Base-by-base conservation (phyloP, 1,284 basidiomycete genomes). In the Moesziomyces aphidis region DNA sequence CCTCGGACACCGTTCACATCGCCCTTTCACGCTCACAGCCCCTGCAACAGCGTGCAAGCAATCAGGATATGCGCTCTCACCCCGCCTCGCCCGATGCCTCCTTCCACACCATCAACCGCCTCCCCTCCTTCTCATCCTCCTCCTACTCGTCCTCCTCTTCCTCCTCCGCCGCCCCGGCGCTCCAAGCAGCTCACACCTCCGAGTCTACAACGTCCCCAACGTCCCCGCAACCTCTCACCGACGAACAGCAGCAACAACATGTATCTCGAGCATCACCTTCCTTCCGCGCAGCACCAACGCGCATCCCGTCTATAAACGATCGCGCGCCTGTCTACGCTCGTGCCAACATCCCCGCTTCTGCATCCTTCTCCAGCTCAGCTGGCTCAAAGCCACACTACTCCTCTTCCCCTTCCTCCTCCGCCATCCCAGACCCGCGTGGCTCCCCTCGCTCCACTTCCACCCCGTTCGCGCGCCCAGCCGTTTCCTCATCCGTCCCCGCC, bases 321-420 rank as follows among this genome's bases (percentile, higher is more conserved):
- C 31, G 47, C n/a, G 23, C n/a, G 23, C 53, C 51, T 46, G 52
- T 55, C 31, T 55, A 58, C 54, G 54, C 42, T 47, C 61, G 39
- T 21, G 22, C 55, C 17, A 44, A 54, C 23, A 39, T 58, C 23
- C 55, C 61, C n/a, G n/a, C 55, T 15, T 52, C 55, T 13, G 11
- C 51, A 17, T 54, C 47, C 51, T 43, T 52, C 19, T 53, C 64
- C n/a, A 52, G 34, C 44, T 44, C 50, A 13, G 23, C 34, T n/a
- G 34, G 36, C 24, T 51, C 51, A 22, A 24, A 17, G 48, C 36
- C 19, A 21, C 24, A 24, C 22, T 28, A 34, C 8, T 43, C 31
- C 24, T 52, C 50, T 8, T 44, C 50, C 4, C 36, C 50, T 4
- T 26, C 31, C 57, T 60, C 28, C 21, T 26, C 56, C 11, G 13